A percentile compares a stretch with the other conserved stretches of the same genome.
These are phyloP conservation scores for Thuja plicata DNA, from an alignment of 83 land plant genomes.

Conservation along the genomic window DNA sequence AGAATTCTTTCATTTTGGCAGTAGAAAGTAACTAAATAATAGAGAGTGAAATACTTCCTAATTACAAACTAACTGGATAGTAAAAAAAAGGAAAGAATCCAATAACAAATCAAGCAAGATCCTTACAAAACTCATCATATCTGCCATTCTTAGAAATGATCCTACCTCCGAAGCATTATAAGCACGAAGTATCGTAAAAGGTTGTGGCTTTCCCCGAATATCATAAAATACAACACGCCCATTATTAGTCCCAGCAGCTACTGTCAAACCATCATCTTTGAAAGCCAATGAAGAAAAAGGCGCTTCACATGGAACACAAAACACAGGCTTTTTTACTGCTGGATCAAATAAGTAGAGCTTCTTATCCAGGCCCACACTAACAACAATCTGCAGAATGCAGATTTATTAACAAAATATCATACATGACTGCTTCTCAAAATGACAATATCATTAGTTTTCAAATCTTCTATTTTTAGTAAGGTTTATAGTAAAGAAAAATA, in stretches of 20 bases:
- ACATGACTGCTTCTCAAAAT: not conserved
- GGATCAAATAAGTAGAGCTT: slow-evolving; percentile 81
- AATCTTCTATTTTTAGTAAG: not conserved
- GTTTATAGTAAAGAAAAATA: not conserved
- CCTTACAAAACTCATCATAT: slow-evolving; percentile 7
- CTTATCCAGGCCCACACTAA: slow-evolving; percentile 93
- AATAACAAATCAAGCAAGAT: slow-evolving; percentile 1
- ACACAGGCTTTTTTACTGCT: slow-evolving; percentile 64
- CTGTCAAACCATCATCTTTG: slow-evolving; percentile 81
- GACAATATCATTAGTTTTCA: not conserved
- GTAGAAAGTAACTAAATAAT: not conserved
- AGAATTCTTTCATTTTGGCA: not conserved
- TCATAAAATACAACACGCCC: slow-evolving; percentile 96
- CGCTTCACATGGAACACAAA: slow-evolving; percentile 74
- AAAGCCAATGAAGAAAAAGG: slow-evolving; percentile 91
- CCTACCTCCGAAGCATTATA: slow-evolving; percentile 81
- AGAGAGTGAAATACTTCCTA: not conserved
- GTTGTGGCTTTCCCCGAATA: slow-evolving; percentile 89
- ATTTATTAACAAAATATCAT: slow-evolving; percentile 16
- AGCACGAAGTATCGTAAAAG: slow-evolving; percentile 88
- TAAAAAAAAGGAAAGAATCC: not conserved
- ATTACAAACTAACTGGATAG: not conserved
- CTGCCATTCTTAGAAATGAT: not conserved
- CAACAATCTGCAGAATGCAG: slow-evolving; percentile 78
- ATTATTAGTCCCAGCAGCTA: slow-evolving; percentile 95